These are phyloP conservation scores for Oryza meridionalis DNA, from an alignment of 176 grass and related monocot species.

Conservation along the genomic window DNA sequence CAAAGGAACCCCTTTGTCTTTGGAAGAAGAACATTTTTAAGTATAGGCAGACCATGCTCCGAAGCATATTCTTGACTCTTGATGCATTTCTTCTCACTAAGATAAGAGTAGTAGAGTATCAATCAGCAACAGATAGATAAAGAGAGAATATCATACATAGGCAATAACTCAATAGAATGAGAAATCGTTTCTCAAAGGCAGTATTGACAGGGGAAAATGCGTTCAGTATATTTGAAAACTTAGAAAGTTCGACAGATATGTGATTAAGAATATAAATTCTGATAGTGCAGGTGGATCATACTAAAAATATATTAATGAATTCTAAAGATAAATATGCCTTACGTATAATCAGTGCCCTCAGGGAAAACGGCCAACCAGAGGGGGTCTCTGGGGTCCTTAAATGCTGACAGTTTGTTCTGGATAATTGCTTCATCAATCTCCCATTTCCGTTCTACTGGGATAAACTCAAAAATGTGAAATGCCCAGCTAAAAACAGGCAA, in stretches of 20 bases:
- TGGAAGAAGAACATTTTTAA: conserved; percentile 82
- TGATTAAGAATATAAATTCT: conserved; percentile 17
- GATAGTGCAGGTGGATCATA: background rate
- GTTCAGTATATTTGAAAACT: conserved; percentile 3
- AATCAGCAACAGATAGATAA: conserved; percentile 28
- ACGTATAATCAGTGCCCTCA: conserved; percentile 98
- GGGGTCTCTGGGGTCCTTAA: conserved; percentile 68
- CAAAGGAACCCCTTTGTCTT: conserved; percentile 80
- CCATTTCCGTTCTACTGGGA: conserved; percentile 91
- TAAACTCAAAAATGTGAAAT: conserved; percentile 96
- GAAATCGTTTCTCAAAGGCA: conserved; percentile 7
- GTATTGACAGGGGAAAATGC: background rate
- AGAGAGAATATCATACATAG: conserved; percentile 6
- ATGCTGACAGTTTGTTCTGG: conserved; percentile 59
- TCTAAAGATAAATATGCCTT: conserved; percentile 44
- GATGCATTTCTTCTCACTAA: conserved; percentile 86
- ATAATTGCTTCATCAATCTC: conserved; percentile 90
- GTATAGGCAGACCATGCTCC: conserved; percentile 73
- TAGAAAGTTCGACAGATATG: conserved; percentile 2
- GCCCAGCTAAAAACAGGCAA: conserved; percentile 91
- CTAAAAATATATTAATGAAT: conserved; percentile 27
- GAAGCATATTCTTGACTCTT: conserved; percentile 76
- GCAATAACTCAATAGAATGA: conserved; percentile 33
- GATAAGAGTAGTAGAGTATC: conserved; percentile 30
- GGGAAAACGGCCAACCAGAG: conserved; percentile 92